Percentiles rank a stretch among this genome's conserved stretches.
Evolutionary conservation across 2,329 filamentous ascomycete species (phyloP).

Genomic region (Fusarium newnesense): DNA sequence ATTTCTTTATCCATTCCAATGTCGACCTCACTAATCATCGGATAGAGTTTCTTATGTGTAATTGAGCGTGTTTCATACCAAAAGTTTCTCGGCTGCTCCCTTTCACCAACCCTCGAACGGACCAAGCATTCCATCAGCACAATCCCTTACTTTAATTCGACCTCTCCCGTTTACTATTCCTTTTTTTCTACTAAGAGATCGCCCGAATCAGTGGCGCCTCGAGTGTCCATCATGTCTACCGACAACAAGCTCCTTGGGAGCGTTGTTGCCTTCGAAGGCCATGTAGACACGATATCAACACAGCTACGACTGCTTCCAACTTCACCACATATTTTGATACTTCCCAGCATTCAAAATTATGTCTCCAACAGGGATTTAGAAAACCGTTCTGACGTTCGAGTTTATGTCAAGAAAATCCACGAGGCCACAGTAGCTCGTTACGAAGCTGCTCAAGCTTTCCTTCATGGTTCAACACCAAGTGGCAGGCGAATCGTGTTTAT

Average conservation of each 20-base stretch:
- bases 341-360: constrained; percentile 64
- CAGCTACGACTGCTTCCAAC: constrained; percentile 69
- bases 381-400: constrained; percentile 46
- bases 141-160: constrained; percentile 22
- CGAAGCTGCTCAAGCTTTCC: constrained; percentile 61
- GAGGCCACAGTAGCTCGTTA: constrained; percentile 59
- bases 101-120: constrained; percentile 12
- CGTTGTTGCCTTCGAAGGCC: constrained; percentile 70
- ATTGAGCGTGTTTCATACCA: constrained; percentile 24
- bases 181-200: constrained; percentile 10
- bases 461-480: constrained; percentile 56
- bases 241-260: constrained; percentile 53
- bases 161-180: not conserved
- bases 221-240: constrained; percentile 38
- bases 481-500: constrained; percentile 68
- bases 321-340: constrained; percentile 66
- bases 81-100: constrained; percentile 23
- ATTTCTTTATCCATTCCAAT: constrained; percentile 22
- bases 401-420: constrained; percentile 61
- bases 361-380: constrained; percentile 47
- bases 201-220: constrained; percentile 28
- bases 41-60: constrained; percentile 10
- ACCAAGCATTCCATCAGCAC: constrained; percentile 23
- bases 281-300: constrained; percentile 63
- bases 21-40: constrained; percentile 5